Evolutionary conservation across 2,329 filamentous ascomycete species (phyloP), one percentile per base, ranked within the genome.

Genomic region (Chrysosporium keratinophilum): DNA sequence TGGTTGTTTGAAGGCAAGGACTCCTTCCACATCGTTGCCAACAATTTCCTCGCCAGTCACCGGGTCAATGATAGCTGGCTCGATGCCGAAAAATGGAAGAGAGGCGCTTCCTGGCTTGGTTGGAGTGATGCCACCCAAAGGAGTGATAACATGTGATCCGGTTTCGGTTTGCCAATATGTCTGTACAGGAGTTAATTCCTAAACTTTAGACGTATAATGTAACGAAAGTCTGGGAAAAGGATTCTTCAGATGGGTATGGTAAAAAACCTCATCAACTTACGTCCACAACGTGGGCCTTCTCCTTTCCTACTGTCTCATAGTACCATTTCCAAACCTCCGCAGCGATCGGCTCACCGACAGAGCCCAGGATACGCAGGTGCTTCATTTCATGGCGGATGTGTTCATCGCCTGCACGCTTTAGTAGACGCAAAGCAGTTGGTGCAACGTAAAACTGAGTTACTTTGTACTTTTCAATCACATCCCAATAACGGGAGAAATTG

Each of bases 101-200:
- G 93, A 96, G 7, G 93, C 93, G 67, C 87, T 94, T 52, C 93
- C 93, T 17, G 93, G 93, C 76, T 98, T 98, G 20, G 93, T 97
- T 20, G 93, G 89, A 0, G 91, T 97, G 35, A 97, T 80, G 67
- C 93, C 93, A 48, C 86, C 90, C 56, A 98, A 78, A 15, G 93
- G 93, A 4, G 89, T 88, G 69, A 98, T 97, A 64, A 95, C 89
- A 72, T 98, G 84, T 59, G 88, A 97, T 54, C 93, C 93, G 1
- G 93, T 98, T 77, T 98, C 93, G 51, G 93, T 98, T 81, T 98
- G 93, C 93, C 93, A 98, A 80, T 98, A 98, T 52, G 93, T 98
- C 88, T 95, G 67, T 50, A 56, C 44, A 20, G n/a, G 19, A 4
- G 5, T 12, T 47, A 12, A 35, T 10, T 35, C 34, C 5, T 10